These are phyloP conservation scores for Diaporthe batatas DNA, from an alignment of 2,329 filamentous ascomycete species.

Conservation along the genomic window DNA sequence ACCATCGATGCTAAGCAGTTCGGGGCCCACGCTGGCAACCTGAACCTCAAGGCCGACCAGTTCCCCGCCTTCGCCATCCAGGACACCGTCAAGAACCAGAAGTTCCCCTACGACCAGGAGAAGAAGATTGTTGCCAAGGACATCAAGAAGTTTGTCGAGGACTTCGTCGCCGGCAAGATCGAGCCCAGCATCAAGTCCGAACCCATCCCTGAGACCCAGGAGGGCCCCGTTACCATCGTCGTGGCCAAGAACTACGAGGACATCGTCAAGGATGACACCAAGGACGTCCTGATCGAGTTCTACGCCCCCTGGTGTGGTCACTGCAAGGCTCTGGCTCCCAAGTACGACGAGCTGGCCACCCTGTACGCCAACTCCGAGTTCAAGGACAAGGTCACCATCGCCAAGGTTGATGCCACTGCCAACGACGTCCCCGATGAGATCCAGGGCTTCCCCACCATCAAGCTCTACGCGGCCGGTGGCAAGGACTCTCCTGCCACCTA, in stretches of 20 bases:
- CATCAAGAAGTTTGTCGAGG: conserved; percentile 86
- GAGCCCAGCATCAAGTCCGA: conserved; percentile 99
- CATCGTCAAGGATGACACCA: conserved; percentile 90
- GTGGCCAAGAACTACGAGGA: conserved; percentile 96
- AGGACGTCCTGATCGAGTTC: conserved; percentile 98
- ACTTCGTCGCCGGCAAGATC: conserved; percentile 88
- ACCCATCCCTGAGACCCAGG: conserved; percentile 92
- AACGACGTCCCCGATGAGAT: conserved; percentile 99
- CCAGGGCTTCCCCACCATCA: conserved; percentile 98
- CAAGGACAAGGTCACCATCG: conserved; percentile 88
- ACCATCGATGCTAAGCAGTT: conserved; percentile 96
- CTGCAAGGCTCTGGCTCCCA: conserved; percentile 97
- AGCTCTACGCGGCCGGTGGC: conserved; percentile 91
- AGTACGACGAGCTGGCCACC: conserved; percentile 92
- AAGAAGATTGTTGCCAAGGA: conserved; percentile 79
- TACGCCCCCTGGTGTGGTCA: conserved; percentile 99
- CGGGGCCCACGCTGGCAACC: conserved; percentile 94
- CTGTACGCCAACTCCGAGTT: conserved; percentile 83
- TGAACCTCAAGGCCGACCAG: conserved; percentile 95
- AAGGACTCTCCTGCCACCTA: conserved; percentile 91
- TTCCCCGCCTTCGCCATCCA: conserved; percentile 99
- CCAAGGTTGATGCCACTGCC: conserved; percentile 95
- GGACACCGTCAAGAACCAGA: conserved; percentile 93
- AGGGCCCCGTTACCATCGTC: conserved; percentile 87
- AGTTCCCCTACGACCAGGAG: conserved; percentile 93